A percentile compares a stretch with the other conserved stretches of the same genome.
Conservation (phyloP, 2,329 filamentous ascomycete species). For the Aureobasidium sp. region DNA sequence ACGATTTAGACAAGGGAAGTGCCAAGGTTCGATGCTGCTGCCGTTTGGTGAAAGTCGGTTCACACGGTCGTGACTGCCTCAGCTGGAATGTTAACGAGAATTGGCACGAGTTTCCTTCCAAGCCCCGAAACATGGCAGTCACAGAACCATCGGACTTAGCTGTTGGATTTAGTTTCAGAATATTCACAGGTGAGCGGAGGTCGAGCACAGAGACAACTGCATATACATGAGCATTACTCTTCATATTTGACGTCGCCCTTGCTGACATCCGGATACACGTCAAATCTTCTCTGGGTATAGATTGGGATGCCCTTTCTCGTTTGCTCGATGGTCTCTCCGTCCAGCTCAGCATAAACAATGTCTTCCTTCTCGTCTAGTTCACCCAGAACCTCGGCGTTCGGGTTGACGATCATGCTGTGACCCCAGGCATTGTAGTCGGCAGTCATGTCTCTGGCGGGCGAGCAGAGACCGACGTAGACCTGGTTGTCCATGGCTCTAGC, state of each 20-base stretch:
- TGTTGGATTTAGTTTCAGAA: no score
- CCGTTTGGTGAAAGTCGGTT: background rate
- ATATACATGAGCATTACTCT: slow-evolving; percentile 20
- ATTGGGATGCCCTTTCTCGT: slow-evolving; percentile 79
- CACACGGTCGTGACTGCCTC: background rate
- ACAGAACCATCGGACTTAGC: background rate
- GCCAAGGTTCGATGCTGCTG: background rate
- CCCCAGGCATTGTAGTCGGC: slow-evolving; percentile 86
- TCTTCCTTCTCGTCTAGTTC: slow-evolving; percentile 74
- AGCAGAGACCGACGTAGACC: slow-evolving; percentile 87
- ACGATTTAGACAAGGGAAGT: background rate
- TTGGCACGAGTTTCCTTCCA: background rate
- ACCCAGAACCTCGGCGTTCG: slow-evolving; percentile 72
- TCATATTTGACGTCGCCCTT: slow-evolving; percentile 40
- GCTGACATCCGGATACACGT: slow-evolving; percentile 90
- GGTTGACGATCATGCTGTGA: slow-evolving; percentile 82
- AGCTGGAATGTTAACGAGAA: background rate
- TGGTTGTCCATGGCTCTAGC: slow-evolving; percentile 90
- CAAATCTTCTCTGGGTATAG: slow-evolving; percentile 77
- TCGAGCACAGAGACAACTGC: background rate
- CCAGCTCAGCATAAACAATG: slow-evolving; percentile 67
- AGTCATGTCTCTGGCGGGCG: slow-evolving; percentile 71
- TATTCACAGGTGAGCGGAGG: background rate
- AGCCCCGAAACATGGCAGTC: background rate
- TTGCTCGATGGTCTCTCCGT: slow-evolving; percentile 61